A percentile compares a stretch with the other conserved stretches of the same genome.
These are phyloP conservation scores for Pterula multifida DNA, from an alignment of 1,284 basidiomycete species.

Conservation along the genomic window DNA sequence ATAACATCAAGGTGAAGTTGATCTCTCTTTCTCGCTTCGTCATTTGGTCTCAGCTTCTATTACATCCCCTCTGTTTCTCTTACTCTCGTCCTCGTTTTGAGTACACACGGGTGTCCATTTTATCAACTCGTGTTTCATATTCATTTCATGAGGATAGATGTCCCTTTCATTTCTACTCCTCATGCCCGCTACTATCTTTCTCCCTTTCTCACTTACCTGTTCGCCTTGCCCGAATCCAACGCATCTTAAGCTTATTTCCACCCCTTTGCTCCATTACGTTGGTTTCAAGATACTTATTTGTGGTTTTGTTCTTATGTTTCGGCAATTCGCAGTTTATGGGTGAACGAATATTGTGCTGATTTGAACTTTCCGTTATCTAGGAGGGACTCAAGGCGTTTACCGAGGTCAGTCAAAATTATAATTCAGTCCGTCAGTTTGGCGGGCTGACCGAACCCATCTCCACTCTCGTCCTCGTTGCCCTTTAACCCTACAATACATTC, in stretches of 20 bases:
- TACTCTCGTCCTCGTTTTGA: not conserved
- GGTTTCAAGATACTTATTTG: not conserved
- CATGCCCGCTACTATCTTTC: not conserved
- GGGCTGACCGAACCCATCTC: not conserved
- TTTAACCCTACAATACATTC: not conserved
- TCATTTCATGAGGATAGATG: no score
- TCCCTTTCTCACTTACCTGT: not conserved
- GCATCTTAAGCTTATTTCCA: not conserved
- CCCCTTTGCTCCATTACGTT: not conserved
- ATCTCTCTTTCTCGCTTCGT: not conserved
- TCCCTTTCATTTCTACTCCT: not conserved
- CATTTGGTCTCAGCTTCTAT: no score
- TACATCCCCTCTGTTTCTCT: no score
- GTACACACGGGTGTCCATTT: constrained; percentile 3
- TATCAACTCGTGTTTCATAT: no score
- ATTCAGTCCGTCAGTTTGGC: not conserved
- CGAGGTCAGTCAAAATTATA: constrained; percentile 14
- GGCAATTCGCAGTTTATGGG: not conserved
- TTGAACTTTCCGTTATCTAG: constrained; percentile 12
- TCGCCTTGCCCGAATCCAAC: not conserved
- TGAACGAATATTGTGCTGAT: not conserved
- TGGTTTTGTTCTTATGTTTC: not conserved
- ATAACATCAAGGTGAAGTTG: constrained; percentile 55
- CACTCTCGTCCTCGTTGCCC: not conserved
- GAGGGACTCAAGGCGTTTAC: constrained; percentile 27